Evolutionary conservation across 1,284 basidiomycete genomes (phyloP).

Genomic region (Blastosporella zonata): DNA sequence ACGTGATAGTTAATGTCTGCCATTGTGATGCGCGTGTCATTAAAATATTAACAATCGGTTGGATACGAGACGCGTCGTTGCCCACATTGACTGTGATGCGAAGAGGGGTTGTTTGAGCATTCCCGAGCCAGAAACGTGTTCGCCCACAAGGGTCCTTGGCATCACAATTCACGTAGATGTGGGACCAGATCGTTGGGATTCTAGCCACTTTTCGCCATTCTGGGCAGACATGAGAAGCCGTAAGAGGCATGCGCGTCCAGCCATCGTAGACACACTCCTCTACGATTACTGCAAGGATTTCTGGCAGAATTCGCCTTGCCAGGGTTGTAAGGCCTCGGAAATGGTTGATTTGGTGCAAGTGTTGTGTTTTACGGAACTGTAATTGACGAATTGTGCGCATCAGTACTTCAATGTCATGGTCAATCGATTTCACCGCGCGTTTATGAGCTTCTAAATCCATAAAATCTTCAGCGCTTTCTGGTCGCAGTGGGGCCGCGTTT

Average conservation of each 20-base stretch:
- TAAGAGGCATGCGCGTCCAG: constrained; percentile 54
- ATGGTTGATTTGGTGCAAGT: constrained; percentile 39
- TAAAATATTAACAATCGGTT: constrained; percentile 40
- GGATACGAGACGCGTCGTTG: constrained; percentile 26
- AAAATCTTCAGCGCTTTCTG: not conserved
- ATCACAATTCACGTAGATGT: constrained; percentile 51
- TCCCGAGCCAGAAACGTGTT: constrained; percentile 50
- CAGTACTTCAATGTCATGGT: constrained; percentile 42
- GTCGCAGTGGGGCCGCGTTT: not conserved
- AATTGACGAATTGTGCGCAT: constrained; percentile 40
- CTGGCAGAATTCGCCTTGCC: constrained; percentile 51
- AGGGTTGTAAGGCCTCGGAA: constrained; percentile 51
- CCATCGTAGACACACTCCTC: constrained; percentile 47
- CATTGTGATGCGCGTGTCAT: constrained; percentile 40
- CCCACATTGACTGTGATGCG: constrained; percentile 43
- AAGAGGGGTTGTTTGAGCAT: constrained; percentile 31
- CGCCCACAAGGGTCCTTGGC: constrained; percentile 39
- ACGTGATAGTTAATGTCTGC: constrained; percentile 41
- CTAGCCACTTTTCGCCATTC: constrained; percentile 55
- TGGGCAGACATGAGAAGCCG: constrained; percentile 57
- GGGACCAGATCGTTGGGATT: constrained; percentile 55
- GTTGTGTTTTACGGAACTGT: constrained; percentile 40
- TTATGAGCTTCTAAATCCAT: constrained; percentile 31
- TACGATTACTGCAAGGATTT: constrained; percentile 56
- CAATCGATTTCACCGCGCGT: constrained; percentile 36